phyloP scores from a whole-genome alignment of 2,329 filamentous ascomycete species.

The Periconia digitata region DNA sequence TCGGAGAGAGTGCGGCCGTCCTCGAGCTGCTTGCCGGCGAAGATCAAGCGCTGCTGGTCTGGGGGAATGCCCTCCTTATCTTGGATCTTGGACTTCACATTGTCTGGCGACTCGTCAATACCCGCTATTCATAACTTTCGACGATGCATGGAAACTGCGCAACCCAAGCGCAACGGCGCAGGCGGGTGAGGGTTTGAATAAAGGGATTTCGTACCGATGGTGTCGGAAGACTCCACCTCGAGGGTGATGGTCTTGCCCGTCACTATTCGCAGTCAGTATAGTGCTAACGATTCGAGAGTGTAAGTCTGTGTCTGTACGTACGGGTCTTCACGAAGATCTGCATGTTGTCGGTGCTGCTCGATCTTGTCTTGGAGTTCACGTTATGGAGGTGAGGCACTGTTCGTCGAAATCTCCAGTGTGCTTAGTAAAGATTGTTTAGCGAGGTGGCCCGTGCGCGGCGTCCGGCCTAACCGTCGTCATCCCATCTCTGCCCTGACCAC shows the following conservation, averaged over 20 bases:
- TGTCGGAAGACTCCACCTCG: slow-evolving; percentile 98
- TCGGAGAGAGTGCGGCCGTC: slow-evolving; percentile 95
- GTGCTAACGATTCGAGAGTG: not conserved
- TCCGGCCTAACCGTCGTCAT: not conserved
- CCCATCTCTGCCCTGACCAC: slow-evolving; percentile 14
- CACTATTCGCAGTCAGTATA: slow-evolving; percentile 23
- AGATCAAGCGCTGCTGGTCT: slow-evolving; percentile 98
- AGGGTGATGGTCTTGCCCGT: slow-evolving; percentile 99
- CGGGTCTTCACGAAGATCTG: slow-evolving; percentile 96
- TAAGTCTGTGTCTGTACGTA: slow-evolving; percentile 19
- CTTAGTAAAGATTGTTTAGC: slow-evolving; percentile 20
- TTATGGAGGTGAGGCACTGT: slow-evolving; percentile 16
- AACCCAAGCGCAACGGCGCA: slow-evolving; percentile 10
- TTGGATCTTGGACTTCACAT: slow-evolving; percentile 99
- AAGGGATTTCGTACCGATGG: slow-evolving; percentile 61
- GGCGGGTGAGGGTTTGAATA: slow-evolving; percentile 8
- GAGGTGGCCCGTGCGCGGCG: slow-evolving; percentile 13
- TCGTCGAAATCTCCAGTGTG: slow-evolving; percentile 19
- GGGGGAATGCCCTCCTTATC: slow-evolving; percentile 99
- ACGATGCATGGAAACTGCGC: slow-evolving; percentile 1
- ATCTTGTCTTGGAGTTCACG: slow-evolving; percentile 30
- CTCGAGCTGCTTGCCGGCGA: slow-evolving; percentile 98
- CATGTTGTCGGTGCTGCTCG: slow-evolving; percentile 34
- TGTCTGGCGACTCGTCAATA: slow-evolving; percentile 61
- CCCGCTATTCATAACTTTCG: not conserved